Conservation (phyloP, 129 eudicot genomes). For the Lactuca saligna region DNA sequence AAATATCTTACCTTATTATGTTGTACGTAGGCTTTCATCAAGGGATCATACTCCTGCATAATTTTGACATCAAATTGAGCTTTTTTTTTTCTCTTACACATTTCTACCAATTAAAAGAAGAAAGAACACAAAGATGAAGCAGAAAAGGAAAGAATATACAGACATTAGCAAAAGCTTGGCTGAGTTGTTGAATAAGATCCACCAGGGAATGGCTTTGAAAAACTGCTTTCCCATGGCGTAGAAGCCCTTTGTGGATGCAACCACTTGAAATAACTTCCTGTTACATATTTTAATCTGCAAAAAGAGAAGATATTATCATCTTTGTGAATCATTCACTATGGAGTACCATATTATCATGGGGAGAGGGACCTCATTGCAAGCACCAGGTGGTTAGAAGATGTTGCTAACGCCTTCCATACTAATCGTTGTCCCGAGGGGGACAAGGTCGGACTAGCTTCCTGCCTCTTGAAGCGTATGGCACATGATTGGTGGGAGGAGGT, state of each 20-base stretch:
- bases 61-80: background rate
- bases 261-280: conserved; percentile 84
- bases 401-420: no score
- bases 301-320: conserved; percentile 5
- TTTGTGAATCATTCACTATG: background rate
- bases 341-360: no score
- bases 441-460: no score
- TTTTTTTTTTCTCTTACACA: background rate
- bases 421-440: no score
- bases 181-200: conserved; percentile 97
- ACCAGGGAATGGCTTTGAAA: conserved; percentile 86
- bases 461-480: no score
- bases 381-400: no score
- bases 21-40: conserved; percentile 91
- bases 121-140: background rate
- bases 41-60: conserved; percentile 82
- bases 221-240: conserved; percentile 87
- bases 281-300: conserved; percentile 89
- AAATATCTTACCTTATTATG: conserved; percentile 83
- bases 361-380: no score
- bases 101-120: background rate
- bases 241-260: conserved; percentile 88
- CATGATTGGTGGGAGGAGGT: no score
- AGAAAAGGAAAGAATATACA: conserved; percentile 14
- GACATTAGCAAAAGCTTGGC: conserved; percentile 98